Base-by-base conservation (phyloP, 441 rosid species). In the Populus tomentosa region DNA sequence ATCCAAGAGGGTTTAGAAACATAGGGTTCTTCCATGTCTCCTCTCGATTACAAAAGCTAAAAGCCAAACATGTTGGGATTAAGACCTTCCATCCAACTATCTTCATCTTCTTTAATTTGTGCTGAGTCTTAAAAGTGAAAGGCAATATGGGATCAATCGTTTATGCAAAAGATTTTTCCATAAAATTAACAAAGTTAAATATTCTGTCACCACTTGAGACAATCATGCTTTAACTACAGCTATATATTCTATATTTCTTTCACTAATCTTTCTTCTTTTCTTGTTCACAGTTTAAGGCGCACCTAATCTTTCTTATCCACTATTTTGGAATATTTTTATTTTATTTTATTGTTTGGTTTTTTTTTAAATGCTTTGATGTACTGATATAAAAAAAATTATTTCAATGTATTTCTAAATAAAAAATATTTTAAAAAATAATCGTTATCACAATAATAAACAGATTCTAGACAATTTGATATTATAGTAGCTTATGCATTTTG, bases 61-160 rank as follows among this genome's bases (percentile, higher is more conserved):
- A 75, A 75, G 71, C 65, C 78, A 24, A 67, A 67, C 33, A 20
- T n/a, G 21, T 42, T 16, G 64, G 71, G 77, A 75, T 75, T 75
- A 75, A 75, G 77, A 75, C 77, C 3, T 75, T 46, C 46, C 46
- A 75, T 66, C 71, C 30, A 23, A 56, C 67, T 35, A 56, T 56
- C 59, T 30, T 32, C 70, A 67, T 16, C 16, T 20, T 50, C 56
- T 46, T 33, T 21, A 5, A 6, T n/a, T 28, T 67, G 2, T 67
- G 23, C 4, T 3, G 1, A 71, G 5, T n/a, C 13, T 73, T 10
- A 21, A 21, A 73, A 13, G 32, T 33, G 14, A 72, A 72, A 72
- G 21, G 67, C 46, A 13, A 46, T 35, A 11, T 10, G 20, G 28
- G 11, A n/a, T 59, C n/a, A 61, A 28, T 23, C 68, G 33, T 61